Percentiles rank a stretch among this genome's conserved stretches.
phyloP scores from a whole-genome alignment of 768 basidiomycete species.

The Leccinum arenicola region DNA sequence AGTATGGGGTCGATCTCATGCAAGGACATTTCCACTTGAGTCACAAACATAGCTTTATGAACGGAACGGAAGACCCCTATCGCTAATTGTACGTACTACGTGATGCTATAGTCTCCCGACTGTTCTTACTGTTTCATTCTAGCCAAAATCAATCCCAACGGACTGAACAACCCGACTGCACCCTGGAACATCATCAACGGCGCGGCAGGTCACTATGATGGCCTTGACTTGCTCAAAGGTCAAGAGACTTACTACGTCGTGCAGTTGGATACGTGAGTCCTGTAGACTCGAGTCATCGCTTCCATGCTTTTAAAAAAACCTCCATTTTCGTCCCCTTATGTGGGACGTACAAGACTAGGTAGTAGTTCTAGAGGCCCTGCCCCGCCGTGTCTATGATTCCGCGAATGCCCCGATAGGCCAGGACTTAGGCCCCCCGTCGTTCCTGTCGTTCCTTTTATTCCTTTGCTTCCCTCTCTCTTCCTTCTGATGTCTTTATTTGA shows the following conservation, averaged over 20 bases:
- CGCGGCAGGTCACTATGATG: slow-evolving; percentile 28
- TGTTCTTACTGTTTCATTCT: neutral
- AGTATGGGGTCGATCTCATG: slow-evolving; percentile 30
- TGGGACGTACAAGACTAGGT: no score
- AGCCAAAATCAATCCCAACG: slow-evolving; percentile 23
- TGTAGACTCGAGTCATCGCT: neutral
- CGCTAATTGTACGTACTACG: slow-evolving; percentile 21
- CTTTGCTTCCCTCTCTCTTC: neutral
- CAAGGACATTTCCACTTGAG: slow-evolving; percentile 28
- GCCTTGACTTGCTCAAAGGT: slow-evolving; percentile 16
- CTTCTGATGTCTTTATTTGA: neutral
- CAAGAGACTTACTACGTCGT: slow-evolving; percentile 5
- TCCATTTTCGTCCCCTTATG: no score
- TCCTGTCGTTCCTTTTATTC: neutral
- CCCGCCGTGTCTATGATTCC: no score
- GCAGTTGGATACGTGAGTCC: slow-evolving; percentile 12
- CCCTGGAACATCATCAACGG: slow-evolving; percentile 31
- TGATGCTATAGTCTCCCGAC: neutral
- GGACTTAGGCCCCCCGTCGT: no score
- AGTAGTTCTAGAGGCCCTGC: no score
- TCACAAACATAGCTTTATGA: slow-evolving; percentile 17
- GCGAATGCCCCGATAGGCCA: no score
- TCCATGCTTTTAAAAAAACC: no score
- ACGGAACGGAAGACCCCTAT: slow-evolving; percentile 23
- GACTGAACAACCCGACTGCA: slow-evolving; percentile 23